Evolutionary conservation across 2,329 filamentous ascomycete species (phyloP).

Genomic region (Ambrosiella xylebori): DNA sequence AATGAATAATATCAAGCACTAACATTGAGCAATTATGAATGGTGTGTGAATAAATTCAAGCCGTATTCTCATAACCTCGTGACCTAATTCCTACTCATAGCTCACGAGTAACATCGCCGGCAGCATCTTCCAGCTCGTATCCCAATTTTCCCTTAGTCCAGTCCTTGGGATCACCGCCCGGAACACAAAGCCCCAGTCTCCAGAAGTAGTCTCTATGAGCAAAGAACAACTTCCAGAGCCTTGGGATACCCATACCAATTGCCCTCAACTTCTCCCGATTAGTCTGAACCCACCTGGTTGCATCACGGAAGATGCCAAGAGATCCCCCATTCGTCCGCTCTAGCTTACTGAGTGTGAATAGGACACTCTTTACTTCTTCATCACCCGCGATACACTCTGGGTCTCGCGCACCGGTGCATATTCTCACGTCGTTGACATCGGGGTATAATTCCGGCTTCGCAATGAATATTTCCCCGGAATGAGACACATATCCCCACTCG

Average conservation of each 20-base stretch:
- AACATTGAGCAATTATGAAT: too few relatives aligned
- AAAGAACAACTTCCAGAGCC: conserved; percentile 85
- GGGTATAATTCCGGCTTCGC: conserved; percentile 54
- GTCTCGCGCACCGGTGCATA: conserved; percentile 59
- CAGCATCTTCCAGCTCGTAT: conserved; percentile 24
- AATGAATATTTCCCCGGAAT: conserved; percentile 80
- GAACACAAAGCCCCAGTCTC: conserved; percentile 76
- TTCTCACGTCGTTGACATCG: conserved; percentile 44
- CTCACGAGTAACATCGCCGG: conserved; percentile 16
- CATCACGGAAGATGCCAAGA: conserved; percentile 13
- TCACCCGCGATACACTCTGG: conserved; percentile 50
- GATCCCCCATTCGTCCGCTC: neutral
- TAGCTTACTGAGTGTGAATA: conserved; percentile 2
- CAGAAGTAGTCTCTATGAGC: conserved; percentile 95
- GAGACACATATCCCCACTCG: conserved; percentile 77
- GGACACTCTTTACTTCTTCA: conserved; percentile 2
- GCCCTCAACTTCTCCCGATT: conserved; percentile 6
- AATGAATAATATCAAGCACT: too few relatives aligned
- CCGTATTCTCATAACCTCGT: too few relatives aligned
- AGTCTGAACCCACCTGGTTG: conserved; percentile 31
- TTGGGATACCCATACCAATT: conserved; percentile 19
- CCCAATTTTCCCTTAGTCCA: conserved; percentile 35
- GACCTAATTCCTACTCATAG: neutral
- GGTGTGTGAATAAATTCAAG: too few relatives aligned
- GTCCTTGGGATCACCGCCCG: conserved; percentile 54